Base-by-base conservation (phyloP, 2,329 filamentous ascomycete species). In the Fusarium domesticum region DNA sequence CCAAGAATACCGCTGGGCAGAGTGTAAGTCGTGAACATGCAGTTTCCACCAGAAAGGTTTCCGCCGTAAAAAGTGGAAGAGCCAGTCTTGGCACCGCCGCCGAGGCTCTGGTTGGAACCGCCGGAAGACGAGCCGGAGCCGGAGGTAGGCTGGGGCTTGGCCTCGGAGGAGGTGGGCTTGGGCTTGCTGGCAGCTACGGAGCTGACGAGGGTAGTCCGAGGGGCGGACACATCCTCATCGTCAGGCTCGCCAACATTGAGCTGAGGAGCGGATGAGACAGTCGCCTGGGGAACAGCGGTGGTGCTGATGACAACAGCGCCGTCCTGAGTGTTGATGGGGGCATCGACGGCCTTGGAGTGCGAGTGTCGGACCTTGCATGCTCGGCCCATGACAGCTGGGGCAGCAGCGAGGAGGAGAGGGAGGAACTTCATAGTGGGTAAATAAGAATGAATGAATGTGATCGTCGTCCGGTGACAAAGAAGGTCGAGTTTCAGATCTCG, bases 21-120 rank as follows among this genome's bases (percentile, higher is more conserved):
- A 3, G 74, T 81, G 67, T 84, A 85, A 39, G 73, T 77, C 6
- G 71, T 70, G 70, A 86, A 85, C 11, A 76, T 80, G 65, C 83
- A 87, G 46, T 72, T 74, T 49, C 83, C 83, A 31, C 81, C 81
- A 5, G 65, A 62, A 2, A 81, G 60, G 59, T 80, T 77, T 20
- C 78, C 77, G 23, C 74, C 72, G 56, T 81, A 80, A 53, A 70
- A 77, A 36, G 77, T 80, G 2, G 60, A 61, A 0, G 45, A 45
- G 16, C 59, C 59, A 15, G 57, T 45, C 38, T 48, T 35, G 0
- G 52, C 43, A 1, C 28, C 19, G 4, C 50, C 45, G 1, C 46
- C 43, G 4, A 60, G 39, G 7, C 42, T 33, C 14, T 40, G 14
- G 7, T 18, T 19, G 8, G n/a, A n/a, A n/a, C 33, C 18, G 7